Percentiles rank a stretch among this genome's conserved stretches.
Conservation (phyloP, 2,329 filamentous ascomycete species). For the Tolypocladium paradoxum region DNA sequence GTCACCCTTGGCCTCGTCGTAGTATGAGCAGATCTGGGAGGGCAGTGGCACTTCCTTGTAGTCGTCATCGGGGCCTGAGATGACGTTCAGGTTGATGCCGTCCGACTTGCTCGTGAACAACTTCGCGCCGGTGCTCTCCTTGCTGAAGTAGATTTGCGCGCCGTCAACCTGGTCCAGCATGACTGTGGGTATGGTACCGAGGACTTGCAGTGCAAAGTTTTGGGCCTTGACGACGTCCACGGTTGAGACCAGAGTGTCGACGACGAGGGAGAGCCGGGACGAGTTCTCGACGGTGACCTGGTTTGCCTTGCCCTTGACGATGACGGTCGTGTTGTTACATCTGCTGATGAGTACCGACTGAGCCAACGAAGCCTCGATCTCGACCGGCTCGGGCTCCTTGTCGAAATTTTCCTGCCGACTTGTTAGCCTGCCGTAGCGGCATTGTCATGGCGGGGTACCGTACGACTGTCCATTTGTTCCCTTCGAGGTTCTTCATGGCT, state of each 20-base stretch:
- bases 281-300: constrained; percentile 95
- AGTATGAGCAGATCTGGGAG: constrained; percentile 76
- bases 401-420: constrained; percentile 74
- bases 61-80: constrained; percentile 61
- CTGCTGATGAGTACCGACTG: constrained; percentile 89
- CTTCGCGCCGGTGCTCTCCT: constrained; percentile 66
- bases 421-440: constrained; percentile 2
- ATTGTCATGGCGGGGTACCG: constrained; percentile 15
- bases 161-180: constrained; percentile 90
- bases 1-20: constrained; percentile 57
- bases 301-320: constrained; percentile 88
- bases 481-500: constrained; percentile 65
- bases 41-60: constrained; percentile 81
- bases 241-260: constrained; percentile 82
- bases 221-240: constrained; percentile 92
- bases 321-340: constrained; percentile 83
- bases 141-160: constrained; percentile 75
- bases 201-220: constrained; percentile 88
- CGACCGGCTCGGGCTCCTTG: constrained; percentile 58
- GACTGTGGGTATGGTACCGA: constrained; percentile 76
- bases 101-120: constrained; percentile 84
- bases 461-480: constrained; percentile 88
- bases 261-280: constrained; percentile 68
- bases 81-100: constrained; percentile 78
- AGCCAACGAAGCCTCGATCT: constrained; percentile 69